Evolutionary conservation across 1,284 basidiomycete species (phyloP).

Genomic region (Volvariella volvacea): DNA sequence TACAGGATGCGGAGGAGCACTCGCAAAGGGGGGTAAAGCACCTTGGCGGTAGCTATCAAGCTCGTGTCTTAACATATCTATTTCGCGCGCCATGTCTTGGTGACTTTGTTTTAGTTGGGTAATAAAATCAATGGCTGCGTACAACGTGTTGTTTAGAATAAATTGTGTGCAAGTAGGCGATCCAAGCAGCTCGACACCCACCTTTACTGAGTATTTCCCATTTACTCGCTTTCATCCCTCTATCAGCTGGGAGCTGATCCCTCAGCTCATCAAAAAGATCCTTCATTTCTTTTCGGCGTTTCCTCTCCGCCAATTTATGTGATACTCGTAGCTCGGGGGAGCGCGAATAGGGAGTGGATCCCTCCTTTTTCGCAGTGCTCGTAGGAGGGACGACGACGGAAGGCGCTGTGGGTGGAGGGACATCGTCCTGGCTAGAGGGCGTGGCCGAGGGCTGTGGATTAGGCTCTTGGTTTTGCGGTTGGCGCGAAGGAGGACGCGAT

Average conservation of each 20-base stretch:
- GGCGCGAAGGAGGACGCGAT: slow-evolving; percentile 68
- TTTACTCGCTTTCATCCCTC: slow-evolving; percentile 92
- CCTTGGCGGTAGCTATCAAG: slow-evolving; percentile 60
- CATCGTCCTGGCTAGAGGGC: slow-evolving; percentile 34
- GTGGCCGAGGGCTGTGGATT: slow-evolving; percentile 21
- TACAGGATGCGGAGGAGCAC: slow-evolving; percentile 41
- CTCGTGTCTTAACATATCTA: slow-evolving; percentile 74
- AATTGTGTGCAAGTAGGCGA: not conserved
- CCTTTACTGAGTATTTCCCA: slow-evolving; percentile 96
- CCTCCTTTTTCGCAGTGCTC: slow-evolving; percentile 35
- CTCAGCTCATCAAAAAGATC: slow-evolving; percentile 92
- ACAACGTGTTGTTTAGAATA: slow-evolving; percentile 4
- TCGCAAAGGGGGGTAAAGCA: slow-evolving; percentile 40
- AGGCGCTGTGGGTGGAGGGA: slow-evolving; percentile 25
- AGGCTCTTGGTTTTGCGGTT: slow-evolving; percentile 36
- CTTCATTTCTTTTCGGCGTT: slow-evolving; percentile 96
- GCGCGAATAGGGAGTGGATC: slow-evolving; percentile 81
- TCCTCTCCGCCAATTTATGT: slow-evolving; percentile 92
- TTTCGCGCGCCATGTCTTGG: slow-evolving; percentile 70
- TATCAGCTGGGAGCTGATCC: slow-evolving; percentile 84
- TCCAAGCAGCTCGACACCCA: slow-evolving; percentile 19
- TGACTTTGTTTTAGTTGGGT: slow-evolving; percentile 67
- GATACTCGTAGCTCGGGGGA: slow-evolving; percentile 90
- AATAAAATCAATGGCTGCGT: slow-evolving; percentile 85
- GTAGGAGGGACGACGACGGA: slow-evolving; percentile 14